These are phyloP conservation scores for Trichoderma polysporum DNA, from an alignment of 2,329 filamentous ascomycete species.

Conservation along the genomic window DNA sequence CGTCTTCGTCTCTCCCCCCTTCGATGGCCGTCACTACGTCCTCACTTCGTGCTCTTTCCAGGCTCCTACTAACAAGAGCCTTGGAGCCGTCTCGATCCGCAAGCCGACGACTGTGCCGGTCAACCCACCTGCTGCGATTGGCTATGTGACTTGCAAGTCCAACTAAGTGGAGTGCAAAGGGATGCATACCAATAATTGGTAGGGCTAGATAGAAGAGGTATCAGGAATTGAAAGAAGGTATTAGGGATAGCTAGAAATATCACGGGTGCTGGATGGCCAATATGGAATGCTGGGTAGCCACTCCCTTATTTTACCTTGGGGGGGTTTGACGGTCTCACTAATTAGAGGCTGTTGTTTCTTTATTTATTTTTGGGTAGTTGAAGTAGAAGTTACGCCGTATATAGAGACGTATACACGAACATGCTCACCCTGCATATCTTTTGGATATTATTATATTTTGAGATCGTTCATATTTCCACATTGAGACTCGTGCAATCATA, in stretches of 20 bases:
- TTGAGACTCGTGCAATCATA: too few relatives aligned
- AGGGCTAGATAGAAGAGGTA: too few relatives aligned
- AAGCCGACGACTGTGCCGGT: conserved; percentile 8
- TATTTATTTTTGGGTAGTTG: background rate
- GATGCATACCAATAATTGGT: background rate
- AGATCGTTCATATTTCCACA: background rate
- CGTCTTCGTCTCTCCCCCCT: conserved; percentile 10
- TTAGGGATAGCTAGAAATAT: too few relatives aligned
- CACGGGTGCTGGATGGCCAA: too few relatives aligned
- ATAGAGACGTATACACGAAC: background rate
- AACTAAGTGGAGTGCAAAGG: background rate
- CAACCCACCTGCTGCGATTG: background rate
- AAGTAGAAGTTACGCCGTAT: background rate
- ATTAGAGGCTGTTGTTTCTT: background rate
- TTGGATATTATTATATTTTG: background rate
- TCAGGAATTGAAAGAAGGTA: too few relatives aligned
- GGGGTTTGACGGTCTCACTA: background rate
- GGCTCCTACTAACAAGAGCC: conserved; percentile 3
- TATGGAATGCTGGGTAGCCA: too few relatives aligned
- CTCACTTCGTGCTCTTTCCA: conserved; percentile 10
- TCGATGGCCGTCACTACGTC: conserved; percentile 8
- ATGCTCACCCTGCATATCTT: background rate
- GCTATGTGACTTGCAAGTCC: conserved; percentile 9
- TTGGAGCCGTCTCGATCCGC: background rate
- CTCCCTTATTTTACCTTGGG: background rate